These are phyloP conservation scores for Thalassiosira mediterranea DNA, from an alignment of 352 stramenopile species.

Conservation along the genomic window DNA sequence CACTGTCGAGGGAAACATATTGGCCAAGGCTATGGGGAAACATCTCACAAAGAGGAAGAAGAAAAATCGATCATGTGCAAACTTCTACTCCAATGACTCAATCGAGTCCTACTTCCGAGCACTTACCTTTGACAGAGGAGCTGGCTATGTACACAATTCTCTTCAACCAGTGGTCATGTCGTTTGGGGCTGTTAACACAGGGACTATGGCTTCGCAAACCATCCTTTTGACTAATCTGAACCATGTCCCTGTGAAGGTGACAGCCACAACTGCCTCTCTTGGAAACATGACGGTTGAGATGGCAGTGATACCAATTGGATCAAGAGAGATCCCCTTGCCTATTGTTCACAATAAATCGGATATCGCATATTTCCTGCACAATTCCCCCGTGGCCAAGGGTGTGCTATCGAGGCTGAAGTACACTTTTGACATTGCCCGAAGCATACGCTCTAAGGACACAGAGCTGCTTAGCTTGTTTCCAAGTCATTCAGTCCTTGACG, in stretches of 20 bases:
- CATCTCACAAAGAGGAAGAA: too few relatives aligned
- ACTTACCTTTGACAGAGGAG: constrained; percentile 20
- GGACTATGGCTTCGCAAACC: constrained; percentile 24
- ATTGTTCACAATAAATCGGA: constrained; percentile 4
- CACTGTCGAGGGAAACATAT: constrained; percentile 18
- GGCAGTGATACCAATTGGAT: constrained; percentile 16
- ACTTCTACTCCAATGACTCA: constrained; percentile 1
- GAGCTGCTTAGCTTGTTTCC: constrained; percentile 45
- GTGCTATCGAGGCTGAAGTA: constrained; percentile 45
- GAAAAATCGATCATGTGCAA: too few relatives aligned
- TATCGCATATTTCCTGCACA: constrained; percentile 40
- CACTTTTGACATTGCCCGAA: constrained; percentile 49
- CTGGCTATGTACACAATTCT: too few relatives aligned
- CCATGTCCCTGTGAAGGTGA: constrained; percentile 45
- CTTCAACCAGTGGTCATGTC: constrained; percentile 46
- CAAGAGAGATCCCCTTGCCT: background rate
- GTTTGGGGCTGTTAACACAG: constrained; percentile 39
- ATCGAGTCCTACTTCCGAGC: constrained; percentile 39
- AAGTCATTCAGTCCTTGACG: constrained; percentile 25
- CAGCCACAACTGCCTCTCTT: constrained; percentile 25
- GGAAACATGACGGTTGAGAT: constrained; percentile 48
- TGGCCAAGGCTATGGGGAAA: too few relatives aligned
- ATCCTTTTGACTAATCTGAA: constrained; percentile 62
- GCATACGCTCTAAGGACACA: constrained; percentile 16
- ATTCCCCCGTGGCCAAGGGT: constrained; percentile 21